Percentiles rank a stretch among this genome's conserved stretches.
Conservation (phyloP, 768 basidiomycete genomes). For the Gelatoporia subvermispora region DNA sequence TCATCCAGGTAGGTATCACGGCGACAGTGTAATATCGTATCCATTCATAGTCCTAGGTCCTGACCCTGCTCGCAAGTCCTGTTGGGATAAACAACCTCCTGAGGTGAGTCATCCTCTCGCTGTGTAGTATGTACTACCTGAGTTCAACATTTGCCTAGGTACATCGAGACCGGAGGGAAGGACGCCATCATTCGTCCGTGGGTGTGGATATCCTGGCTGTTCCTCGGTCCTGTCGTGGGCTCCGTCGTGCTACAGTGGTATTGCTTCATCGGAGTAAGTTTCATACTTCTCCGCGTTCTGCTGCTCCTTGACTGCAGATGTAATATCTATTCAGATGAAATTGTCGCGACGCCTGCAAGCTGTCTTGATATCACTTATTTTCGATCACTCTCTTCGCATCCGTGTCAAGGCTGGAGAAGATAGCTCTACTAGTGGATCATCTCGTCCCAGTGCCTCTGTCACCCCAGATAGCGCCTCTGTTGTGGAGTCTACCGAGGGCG, state of each 20-base stretch:
- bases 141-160: conserved; percentile 9
- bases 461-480: conserved; percentile 22
- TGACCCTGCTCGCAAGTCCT: conserved; percentile 16
- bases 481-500: conserved; percentile 3
- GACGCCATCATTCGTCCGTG: conserved; percentile 38
- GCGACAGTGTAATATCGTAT: not conserved
- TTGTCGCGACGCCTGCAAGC: conserved; percentile 37
- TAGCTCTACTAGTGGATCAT: conserved; percentile 13
- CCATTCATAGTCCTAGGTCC: conserved; percentile 8
- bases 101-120: conserved; percentile 19
- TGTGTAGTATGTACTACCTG: not conserved
- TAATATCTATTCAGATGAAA: conserved; percentile 23
- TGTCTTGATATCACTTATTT: conserved; percentile 49
- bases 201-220: conserved; percentile 39
- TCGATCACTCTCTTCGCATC: conserved; percentile 51
- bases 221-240: conserved; percentile 25
- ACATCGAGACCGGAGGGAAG: conserved; percentile 34
- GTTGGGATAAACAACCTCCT: conserved; percentile 36
- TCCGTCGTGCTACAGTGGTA: not conserved
- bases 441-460: conserved; percentile 18
- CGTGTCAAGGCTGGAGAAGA: conserved; percentile 37
- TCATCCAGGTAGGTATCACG: conserved; percentile 11
- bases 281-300: not conserved
- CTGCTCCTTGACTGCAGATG: not conserved
- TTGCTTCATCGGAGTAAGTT: not conserved